phyloP scores from a whole-genome alignment of 75 land plant species.

The Pinus albicaulis region DNA sequence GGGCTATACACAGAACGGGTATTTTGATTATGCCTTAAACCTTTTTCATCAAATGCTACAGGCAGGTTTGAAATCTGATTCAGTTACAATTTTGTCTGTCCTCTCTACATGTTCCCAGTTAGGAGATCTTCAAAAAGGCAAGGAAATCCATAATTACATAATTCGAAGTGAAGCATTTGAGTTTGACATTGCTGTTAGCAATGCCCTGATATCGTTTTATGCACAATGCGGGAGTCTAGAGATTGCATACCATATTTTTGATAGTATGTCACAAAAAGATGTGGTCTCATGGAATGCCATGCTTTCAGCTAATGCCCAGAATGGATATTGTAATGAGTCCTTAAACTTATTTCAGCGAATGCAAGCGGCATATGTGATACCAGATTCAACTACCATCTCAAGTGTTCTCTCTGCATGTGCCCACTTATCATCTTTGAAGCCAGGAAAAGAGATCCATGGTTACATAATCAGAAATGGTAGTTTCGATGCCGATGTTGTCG shows the following conservation, averaged over 20 bases:
- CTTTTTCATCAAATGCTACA: slow-evolving; percentile 19
- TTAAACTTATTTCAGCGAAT: no score
- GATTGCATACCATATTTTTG: slow-evolving; percentile 10
- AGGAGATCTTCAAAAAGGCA: no score
- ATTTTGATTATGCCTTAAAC: slow-evolving; percentile 25
- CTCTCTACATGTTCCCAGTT: no score
- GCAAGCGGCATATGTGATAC: no score
- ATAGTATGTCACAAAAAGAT: neutral
- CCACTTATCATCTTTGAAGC: neutral
- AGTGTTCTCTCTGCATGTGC: slow-evolving; percentile 9
- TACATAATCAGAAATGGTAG: neutral
- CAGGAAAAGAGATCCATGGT: slow-evolving; percentile 12
- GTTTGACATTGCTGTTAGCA: neutral
- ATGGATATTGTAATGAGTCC: neutral
- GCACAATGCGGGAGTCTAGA: slow-evolving; percentile 4
- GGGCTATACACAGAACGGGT: slow-evolving; percentile 25
- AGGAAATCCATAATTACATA: no score
- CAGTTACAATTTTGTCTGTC: slow-evolving; percentile 31
- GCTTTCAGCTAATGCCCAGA: neutral
- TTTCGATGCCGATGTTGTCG: neutral
- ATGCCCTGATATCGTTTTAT: slow-evolving; percentile 14
- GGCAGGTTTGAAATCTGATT: slow-evolving; percentile 31
- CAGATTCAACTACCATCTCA: neutral
- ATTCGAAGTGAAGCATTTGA: slow-evolving; percentile 6
- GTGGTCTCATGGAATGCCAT: slow-evolving; percentile 12